Evolutionary conservation across 225 moss, liverwort and hornwort genomes (phyloP), one percentile per base, ranked within the genome.

Genomic region (Sphagnum contortum): DNA sequence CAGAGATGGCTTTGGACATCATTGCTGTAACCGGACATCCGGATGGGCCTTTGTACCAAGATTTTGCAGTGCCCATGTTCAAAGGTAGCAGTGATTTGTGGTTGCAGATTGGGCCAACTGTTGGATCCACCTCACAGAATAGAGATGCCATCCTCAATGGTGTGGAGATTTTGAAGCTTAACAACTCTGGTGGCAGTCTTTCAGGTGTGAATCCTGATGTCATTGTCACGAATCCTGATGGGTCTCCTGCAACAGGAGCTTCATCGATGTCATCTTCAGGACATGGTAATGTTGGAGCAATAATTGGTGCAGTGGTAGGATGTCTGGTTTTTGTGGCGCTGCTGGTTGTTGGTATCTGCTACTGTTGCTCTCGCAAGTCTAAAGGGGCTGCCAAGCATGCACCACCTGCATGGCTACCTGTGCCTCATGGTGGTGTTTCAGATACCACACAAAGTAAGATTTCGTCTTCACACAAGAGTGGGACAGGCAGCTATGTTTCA

Each of bases 61-160:
- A 94, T 66, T 94, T 59, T 65, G 68, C 77, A 3, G 83, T 86
- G 45, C 49, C 50, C 3, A 91, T 91, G 91, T 62, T 48, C 0
- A 59, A 74, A 3, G 56, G 61, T 3, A 5, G 11, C 64, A 49
- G 67, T 57, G 50, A 11, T 51, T 11, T 94, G 54, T 89, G 79
- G 79, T 3, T 94, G 45, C 81, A 81, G 59, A 66, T 94, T 44
- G 81, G 87, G 4, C 94, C 92, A 1, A 44, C 80, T 1, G 57
- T 65, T 3, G 67, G 71, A 1, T 63, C 78, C 0, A 60, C 13
- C 3, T 59, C 79, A 6, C 2, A 69, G 9, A 67, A 69, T 2
- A 12, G 50, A 0, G 94, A 94, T 12, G 82, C 79, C 0, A 89
- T 94, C 47, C 61, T 94, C 49, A 94, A 91, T n/a, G 94, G 94